Evolutionary conservation across 23 red algal species (phyloP).

Genomic region (Chondrus crispus): DNA sequence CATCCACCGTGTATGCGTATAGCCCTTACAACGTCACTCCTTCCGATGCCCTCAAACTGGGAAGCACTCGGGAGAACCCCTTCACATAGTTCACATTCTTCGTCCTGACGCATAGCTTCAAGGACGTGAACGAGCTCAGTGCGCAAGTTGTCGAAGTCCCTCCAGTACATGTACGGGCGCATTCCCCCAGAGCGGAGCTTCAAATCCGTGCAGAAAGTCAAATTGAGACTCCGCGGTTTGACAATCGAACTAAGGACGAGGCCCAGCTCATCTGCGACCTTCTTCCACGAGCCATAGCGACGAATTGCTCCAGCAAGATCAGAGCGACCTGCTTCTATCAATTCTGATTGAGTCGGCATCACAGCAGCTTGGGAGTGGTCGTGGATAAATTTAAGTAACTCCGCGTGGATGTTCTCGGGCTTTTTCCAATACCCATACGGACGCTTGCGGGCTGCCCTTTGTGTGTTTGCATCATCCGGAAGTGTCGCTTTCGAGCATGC

Average conservation of each 20-base stretch:
- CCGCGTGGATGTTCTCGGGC: too few species aligned
- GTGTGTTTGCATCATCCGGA: too few species aligned
- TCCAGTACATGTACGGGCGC: conserved; percentile 29
- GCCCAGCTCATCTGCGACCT: background rate
- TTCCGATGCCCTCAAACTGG: background rate
- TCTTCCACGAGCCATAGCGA: conserved; percentile 6
- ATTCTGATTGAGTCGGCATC: background rate
- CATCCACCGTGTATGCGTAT: conserved; percentile 22
- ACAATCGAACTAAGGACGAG: background rate
- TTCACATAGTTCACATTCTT: too few species aligned
- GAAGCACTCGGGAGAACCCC: background rate
- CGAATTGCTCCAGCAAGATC: conserved; percentile 18
- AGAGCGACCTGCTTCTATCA: background rate
- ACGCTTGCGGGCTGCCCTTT: too few species aligned
- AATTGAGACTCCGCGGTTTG: background rate
- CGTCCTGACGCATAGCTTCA: background rate
- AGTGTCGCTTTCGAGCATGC: too few species aligned
- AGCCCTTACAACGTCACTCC: background rate
- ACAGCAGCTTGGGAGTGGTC: too few species aligned
- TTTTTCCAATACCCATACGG: too few species aligned
- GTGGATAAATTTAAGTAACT: too few species aligned
- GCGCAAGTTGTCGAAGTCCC: background rate
- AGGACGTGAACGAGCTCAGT: background rate
- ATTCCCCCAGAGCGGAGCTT: background rate
- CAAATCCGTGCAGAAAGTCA: background rate